phyloP scores from a whole-genome alignment of 768 basidiomycete species.

The Pleurotus eryngii region DNA sequence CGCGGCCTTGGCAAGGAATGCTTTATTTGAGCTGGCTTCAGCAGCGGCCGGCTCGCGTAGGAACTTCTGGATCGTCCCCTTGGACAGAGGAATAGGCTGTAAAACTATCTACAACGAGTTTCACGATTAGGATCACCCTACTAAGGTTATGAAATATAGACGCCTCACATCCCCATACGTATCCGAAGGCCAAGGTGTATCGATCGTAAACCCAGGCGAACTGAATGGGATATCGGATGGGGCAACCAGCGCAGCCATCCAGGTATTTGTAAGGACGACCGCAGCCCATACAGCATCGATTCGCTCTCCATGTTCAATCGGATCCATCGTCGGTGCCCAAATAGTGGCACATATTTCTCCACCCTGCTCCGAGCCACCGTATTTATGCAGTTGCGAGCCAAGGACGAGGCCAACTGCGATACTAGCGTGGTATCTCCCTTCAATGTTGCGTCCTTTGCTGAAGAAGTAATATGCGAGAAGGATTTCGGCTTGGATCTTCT shows the following conservation, averaged over 20 bases:
- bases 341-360: constrained; percentile 24
- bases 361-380: constrained; percentile 10
- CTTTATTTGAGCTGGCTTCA: constrained; percentile 22
- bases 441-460: constrained; percentile 37
- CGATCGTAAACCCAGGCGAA: constrained; percentile 26
- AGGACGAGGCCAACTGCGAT: constrained; percentile 40
- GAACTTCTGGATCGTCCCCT: constrained; percentile 26
- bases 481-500: constrained; percentile 48
- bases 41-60: constrained; percentile 16
- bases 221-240: constrained; percentile 40
- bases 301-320: constrained; percentile 26
- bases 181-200: constrained; percentile 35
- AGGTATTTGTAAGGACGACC: constrained; percentile 41
- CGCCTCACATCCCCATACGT: constrained; percentile 16
- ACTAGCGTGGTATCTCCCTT: constrained; percentile 48
- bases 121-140: too few relatives aligned
- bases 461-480: constrained; percentile 54
- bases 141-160: neutral
- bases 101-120: neutral
- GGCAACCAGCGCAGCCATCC: constrained; percentile 40
- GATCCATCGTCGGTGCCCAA: constrained; percentile 15
- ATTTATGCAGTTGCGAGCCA: constrained; percentile 34
- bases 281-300: constrained; percentile 33
- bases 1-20: constrained; percentile 26
- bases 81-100: constrained; percentile 2